Conservation (phyloP, 2,329 filamentous ascomycete species). For the Alternaria incomplexa region DNA sequence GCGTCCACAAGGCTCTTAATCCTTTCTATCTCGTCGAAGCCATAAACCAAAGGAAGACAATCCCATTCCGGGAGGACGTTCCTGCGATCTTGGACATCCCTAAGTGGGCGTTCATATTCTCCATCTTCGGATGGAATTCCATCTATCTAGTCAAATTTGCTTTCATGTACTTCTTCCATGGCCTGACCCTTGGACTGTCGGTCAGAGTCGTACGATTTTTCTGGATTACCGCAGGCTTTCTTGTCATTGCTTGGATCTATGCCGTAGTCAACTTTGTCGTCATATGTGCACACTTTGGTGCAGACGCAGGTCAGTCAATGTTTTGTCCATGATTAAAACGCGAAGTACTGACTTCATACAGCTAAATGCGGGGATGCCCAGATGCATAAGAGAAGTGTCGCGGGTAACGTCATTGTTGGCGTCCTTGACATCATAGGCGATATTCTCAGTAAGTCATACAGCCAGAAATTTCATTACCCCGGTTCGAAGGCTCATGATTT, state of each 20-base stretch:
- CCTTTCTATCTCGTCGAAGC: slow-evolving; percentile 8
- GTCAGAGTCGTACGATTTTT: background rate
- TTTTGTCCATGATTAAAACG: background rate
- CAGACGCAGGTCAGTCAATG: background rate
- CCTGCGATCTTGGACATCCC: slow-evolving; percentile 1
- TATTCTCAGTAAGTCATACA: background rate
- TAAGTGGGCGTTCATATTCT: slow-evolving; percentile 4
- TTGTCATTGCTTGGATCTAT: background rate
- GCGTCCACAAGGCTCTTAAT: slow-evolving; percentile 1
- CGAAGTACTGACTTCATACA: background rate
- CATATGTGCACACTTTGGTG: slow-evolving; percentile 6
- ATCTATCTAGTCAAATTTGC: slow-evolving; percentile 8
- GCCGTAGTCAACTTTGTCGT: background rate
- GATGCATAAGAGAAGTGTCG: background rate
- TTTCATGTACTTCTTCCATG: slow-evolving; percentile 5
- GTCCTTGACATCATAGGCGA: slow-evolving; percentile 5
- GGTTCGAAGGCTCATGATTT: background rate
- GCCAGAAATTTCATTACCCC: background rate
- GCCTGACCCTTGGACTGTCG: background rate
- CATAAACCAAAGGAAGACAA: slow-evolving; percentile 3
- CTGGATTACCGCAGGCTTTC: background rate
- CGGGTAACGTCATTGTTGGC: background rate
- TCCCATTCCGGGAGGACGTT: slow-evolving; percentile 5
- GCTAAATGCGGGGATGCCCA: slow-evolving; percentile 2
- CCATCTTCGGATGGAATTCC: slow-evolving; percentile 2